These are phyloP conservation scores for Colletotrichum tabaci DNA, from an alignment of 2,329 filamentous ascomycete species.

Conservation along the genomic window DNA sequence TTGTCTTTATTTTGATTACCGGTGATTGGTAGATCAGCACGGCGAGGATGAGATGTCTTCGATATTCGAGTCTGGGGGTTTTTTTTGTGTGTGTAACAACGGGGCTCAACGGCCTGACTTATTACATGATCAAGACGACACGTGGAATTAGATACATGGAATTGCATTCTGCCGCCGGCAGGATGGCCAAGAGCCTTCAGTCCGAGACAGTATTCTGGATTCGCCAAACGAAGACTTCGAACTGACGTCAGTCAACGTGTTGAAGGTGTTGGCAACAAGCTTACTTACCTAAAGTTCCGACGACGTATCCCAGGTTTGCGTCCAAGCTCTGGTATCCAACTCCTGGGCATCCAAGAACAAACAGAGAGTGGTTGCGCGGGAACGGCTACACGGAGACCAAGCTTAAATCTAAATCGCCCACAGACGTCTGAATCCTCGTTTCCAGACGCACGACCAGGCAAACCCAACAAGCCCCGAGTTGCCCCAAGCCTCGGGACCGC, in stretches of 20 bases:
- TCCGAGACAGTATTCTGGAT: background rate
- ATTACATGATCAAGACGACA: background rate
- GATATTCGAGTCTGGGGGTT: background rate
- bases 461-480: background rate
- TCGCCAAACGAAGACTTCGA: background rate
- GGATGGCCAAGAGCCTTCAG: background rate
- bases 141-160: background rate
- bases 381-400: constrained; percentile 14
- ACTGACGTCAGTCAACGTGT: background rate
- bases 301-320: background rate
- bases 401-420: constrained; percentile 16
- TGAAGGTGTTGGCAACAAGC: background rate
- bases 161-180: background rate
- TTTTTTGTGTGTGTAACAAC: background rate
- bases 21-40: background rate
- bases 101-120: background rate
- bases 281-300: too few species aligned
- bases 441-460: constrained; percentile 3
- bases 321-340: background rate
- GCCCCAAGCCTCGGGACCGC: background rate
- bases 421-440: constrained; percentile 15
- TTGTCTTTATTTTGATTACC: too few species aligned
- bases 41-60: background rate
- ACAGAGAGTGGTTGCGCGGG: constrained; percentile 22
- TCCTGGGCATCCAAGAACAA: background rate